Percentiles rank a stretch among this genome's conserved stretches.
phyloP scores from a whole-genome alignment of 2,329 filamentous ascomycete genomes.

The Calonectria multiphialidica region DNA sequence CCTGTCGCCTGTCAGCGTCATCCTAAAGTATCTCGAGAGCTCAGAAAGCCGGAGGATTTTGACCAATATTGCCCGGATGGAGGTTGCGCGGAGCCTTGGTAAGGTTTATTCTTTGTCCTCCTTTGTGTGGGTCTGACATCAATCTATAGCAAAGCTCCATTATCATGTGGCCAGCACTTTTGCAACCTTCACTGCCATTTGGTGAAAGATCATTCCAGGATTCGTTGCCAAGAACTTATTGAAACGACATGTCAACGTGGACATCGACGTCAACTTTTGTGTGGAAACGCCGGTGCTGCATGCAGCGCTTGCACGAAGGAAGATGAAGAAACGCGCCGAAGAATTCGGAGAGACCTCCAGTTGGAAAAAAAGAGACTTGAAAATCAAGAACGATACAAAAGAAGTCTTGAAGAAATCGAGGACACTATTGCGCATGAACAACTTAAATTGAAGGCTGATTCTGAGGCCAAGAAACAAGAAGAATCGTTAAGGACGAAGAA shows the following conservation, averaged over 20 bases:
- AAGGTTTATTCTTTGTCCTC: conserved; percentile 26
- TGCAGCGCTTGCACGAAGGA: conserved; percentile 68
- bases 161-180: conserved; percentile 70
- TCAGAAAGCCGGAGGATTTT: conserved; percentile 69
- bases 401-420: conserved; percentile 60
- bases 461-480: conserved; percentile 58
- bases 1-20: conserved; percentile 72
- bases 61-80: conserved; percentile 74
- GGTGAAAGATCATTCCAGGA: conserved; percentile 67
- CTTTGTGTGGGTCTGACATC: background rate
- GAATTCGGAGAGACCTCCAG: conserved; percentile 58
- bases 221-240: conserved; percentile 50
- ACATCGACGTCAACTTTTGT: conserved; percentile 63
- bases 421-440: conserved; percentile 66
- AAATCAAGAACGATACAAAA: conserved; percentile 58
- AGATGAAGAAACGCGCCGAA: conserved; percentile 56
- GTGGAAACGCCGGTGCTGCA: conserved; percentile 51
- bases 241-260: conserved; percentile 61
- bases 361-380: conserved; percentile 62
- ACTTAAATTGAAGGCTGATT: conserved; percentile 55
- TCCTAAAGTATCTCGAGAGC: conserved; percentile 57
- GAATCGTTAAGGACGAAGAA: conserved; percentile 59
- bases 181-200: conserved; percentile 75
- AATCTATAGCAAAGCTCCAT: conserved; percentile 54
- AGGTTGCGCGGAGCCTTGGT: conserved; percentile 75